These are phyloP conservation scores for Clarireedia sp. DNA, from an alignment of 2,329 filamentous ascomycete species.

Conservation along the genomic window DNA sequence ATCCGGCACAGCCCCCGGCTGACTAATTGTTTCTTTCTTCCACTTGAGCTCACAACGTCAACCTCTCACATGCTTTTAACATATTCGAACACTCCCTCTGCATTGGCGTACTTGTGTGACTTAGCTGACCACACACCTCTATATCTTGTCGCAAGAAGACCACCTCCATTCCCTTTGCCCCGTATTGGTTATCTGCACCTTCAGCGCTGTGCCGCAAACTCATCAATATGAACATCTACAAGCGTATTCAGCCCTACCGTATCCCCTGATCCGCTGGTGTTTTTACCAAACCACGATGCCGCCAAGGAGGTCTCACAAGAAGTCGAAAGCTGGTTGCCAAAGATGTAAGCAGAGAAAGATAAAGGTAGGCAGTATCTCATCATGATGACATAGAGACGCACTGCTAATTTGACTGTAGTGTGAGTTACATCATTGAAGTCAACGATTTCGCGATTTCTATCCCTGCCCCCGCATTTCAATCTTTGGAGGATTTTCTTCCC, in stretches of 20 bases:
- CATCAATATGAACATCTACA: background rate
- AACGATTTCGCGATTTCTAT: background rate
- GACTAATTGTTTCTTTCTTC: no score
- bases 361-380: conserved; percentile 41
- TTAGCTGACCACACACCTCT: background rate
- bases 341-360: conserved; percentile 62
- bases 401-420: conserved; percentile 3
- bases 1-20: no score
- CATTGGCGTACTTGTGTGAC: background rate
- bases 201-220: background rate
- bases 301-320: conserved; percentile 60
- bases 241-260: background rate
- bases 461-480: background rate
- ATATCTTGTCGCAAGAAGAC: background rate
- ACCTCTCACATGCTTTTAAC: no score
- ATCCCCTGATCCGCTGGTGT: background rate
- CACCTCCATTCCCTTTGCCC: no score
- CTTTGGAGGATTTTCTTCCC: no score
- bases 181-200: no score
- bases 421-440: background rate
- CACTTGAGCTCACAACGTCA: no score
- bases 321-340: conserved; percentile 58
- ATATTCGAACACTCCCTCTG: no score
- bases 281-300: conserved; percentile 40
- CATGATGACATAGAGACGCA: background rate